Percentiles rank a stretch among this genome's conserved stretches.
Conservation (phyloP, 2,329 filamentous ascomycete species). For the Pseudonectria buxi region DNA sequence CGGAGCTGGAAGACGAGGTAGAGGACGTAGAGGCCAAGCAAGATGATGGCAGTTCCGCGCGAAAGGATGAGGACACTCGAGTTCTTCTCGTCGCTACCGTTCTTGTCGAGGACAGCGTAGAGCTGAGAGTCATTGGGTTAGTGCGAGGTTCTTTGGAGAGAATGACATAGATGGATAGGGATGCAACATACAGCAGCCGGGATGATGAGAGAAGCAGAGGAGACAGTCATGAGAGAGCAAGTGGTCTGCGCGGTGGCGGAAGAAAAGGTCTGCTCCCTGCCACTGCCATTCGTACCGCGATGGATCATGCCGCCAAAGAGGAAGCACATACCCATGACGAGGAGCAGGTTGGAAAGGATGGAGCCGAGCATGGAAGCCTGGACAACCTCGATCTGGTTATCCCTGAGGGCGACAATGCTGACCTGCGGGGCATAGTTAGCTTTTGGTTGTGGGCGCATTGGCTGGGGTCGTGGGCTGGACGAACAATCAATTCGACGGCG, state of each 20-base stretch:
- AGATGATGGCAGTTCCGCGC: slow-evolving; percentile 67
- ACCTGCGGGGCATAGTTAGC: slow-evolving; percentile 49
- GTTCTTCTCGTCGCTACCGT: slow-evolving; percentile 35
- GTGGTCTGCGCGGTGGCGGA: slow-evolving; percentile 72
- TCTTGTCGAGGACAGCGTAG: slow-evolving; percentile 55
- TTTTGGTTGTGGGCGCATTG: neutral
- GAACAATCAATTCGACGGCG: slow-evolving; percentile 70
- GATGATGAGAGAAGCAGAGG: slow-evolving; percentile 71
- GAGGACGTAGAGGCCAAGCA: slow-evolving; percentile 66
- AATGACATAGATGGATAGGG: neutral
- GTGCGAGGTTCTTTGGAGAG: slow-evolving; percentile 2
- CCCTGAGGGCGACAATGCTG: slow-evolving; percentile 80
- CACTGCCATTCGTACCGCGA: slow-evolving; percentile 47
- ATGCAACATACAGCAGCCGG: slow-evolving; percentile 54
- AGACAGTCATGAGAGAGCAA: slow-evolving; percentile 66
- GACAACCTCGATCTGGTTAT: slow-evolving; percentile 89
- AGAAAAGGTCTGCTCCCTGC: slow-evolving; percentile 66
- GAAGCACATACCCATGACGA: slow-evolving; percentile 79
- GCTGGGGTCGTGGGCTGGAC: slow-evolving; percentile 15
- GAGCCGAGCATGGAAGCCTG: slow-evolving; percentile 96
- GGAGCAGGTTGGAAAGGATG: slow-evolving; percentile 87
- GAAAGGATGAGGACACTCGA: slow-evolving; percentile 64
- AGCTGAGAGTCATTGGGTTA: slow-evolving; percentile 36
- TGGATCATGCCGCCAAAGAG: slow-evolving; percentile 65
- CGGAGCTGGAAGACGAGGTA: slow-evolving; percentile 74